phyloP scores from a whole-genome alignment of 176 grass and related monocot species.

The Aechmea fasciata region DNA sequence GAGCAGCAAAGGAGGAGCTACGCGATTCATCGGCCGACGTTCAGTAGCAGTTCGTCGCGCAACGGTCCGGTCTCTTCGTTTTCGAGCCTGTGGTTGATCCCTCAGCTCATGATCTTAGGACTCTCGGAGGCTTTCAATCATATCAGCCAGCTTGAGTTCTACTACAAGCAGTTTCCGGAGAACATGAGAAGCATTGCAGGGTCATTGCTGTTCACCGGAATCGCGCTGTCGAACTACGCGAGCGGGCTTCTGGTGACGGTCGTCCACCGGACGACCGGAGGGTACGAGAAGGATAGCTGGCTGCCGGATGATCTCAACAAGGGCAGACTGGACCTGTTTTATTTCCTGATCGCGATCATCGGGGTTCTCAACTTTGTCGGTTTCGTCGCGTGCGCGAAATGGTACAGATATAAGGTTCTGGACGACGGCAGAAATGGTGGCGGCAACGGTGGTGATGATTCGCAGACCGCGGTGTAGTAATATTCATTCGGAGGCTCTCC shows the following conservation, averaged over 20 bases:
- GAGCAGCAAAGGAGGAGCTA: conserved; percentile 26
- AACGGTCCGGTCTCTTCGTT: conserved; percentile 18
- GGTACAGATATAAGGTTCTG: conserved; percentile 7
- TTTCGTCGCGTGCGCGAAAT: neutral
- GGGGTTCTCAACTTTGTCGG: neutral
- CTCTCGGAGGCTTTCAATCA: conserved; percentile 62
- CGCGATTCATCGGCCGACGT: conserved; percentile 2
- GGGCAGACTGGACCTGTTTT: conserved; percentile 3
- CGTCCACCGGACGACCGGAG: conserved; percentile 27
- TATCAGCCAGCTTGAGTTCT: conserved; percentile 67
- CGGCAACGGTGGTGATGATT: too few species aligned
- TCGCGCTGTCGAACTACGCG: conserved; percentile 48
- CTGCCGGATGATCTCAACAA: conserved; percentile 35
- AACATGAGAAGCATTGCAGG: conserved; percentile 74
- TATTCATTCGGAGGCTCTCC: too few species aligned
- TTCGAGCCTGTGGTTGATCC: conserved; percentile 54
- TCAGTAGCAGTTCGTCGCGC: neutral
- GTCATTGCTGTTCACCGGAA: conserved; percentile 41
- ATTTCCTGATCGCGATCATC: neutral
- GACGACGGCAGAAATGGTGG: too few species aligned
- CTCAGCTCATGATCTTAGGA: conserved; percentile 41
- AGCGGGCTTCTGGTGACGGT: conserved; percentile 33
- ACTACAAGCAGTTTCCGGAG: conserved; percentile 75
- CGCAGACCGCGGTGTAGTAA: too few species aligned
- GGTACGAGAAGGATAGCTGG: conserved; percentile 17